Base-by-base conservation (phyloP, 768 basidiomycete genomes). In the Rhodosporidiobolus odoratus region DNA sequence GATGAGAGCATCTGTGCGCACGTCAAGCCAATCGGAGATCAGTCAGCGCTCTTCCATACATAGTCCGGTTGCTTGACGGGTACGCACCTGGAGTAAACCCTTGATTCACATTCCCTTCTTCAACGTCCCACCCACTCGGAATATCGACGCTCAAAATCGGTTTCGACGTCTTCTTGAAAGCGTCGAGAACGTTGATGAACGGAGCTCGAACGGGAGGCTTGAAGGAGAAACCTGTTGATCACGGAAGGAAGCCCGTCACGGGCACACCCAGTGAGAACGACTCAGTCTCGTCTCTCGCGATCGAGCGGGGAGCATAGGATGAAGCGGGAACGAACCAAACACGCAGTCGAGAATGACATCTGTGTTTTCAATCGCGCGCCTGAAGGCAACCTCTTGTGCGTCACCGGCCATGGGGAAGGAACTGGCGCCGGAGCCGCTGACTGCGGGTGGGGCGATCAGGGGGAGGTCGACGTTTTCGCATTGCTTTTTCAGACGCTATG, bases 121-220 rank as follows among this genome's bases (percentile, higher is more conserved):
- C 91, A 32, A 98, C 92, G 76, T 93, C 87, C 96, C 96, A 99
- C 13, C 94, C 96, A 1, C 89, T 91, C 0, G 96, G 96, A 58
- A 99, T 92, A 79, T 99, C 96, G 5, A 99, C 89, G 3, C 90
- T 91, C 35, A 99, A 85, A 76, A 97, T 89, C 0, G 96, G 94
- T 21, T 91, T 82, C 23, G 83, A 77, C 2, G 82, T 13, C 45
- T 65, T 57, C 41, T 72, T 66, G 63, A 78, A 68, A 35, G 60
- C 66, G 37, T 84, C 83, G 2, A 99, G 84, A 47, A 88, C 88
- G 0, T 81, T 77, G 75, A 92, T 87, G 80, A 98, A 99, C 0
- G 96, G 96, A 13, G 88, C 80, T 17, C 96, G 88, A 9, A 93
- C 84, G 43, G 96, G 94, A 0, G 89, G 89, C 68, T 89, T 84